Percentiles rank a stretch among this genome's conserved stretches.
Conservation (phyloP, 1,284 basidiomycete genomes). For the Tausonia pullulans region DNA sequence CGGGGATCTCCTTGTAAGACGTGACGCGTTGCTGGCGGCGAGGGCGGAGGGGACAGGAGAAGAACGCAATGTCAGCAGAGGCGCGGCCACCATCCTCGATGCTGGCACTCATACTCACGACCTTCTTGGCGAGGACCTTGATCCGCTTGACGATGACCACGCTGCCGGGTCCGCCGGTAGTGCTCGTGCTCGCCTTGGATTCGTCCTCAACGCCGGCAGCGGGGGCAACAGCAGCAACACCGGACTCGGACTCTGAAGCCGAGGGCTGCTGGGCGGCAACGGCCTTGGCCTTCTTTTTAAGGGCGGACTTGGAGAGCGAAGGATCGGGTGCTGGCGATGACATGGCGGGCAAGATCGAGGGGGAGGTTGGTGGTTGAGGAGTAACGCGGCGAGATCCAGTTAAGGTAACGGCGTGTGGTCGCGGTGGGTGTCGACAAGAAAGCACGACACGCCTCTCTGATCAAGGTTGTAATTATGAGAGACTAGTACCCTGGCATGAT, state of each 20-base stretch:
- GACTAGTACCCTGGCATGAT: no score
- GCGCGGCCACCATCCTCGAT: neutral
- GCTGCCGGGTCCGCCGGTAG: neutral
- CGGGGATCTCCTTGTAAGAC: constrained; percentile 11
- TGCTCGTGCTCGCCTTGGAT: neutral
- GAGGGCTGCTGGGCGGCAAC: neutral
- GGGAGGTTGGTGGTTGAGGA: no score
- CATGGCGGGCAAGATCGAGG: no score
- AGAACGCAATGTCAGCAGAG: neutral
- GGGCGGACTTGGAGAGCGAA: neutral
- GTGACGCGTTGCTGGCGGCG: constrained; percentile 7
- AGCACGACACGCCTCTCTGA: no score
- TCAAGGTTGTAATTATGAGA: no score
- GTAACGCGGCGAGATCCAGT: no score
- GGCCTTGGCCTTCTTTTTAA: neutral
- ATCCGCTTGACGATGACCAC: constrained; percentile 5
- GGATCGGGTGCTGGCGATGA: neutral
- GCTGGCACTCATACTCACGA: neutral
- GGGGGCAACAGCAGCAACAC: neutral
- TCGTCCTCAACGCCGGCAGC: neutral
- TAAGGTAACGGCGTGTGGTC: no score
- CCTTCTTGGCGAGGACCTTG: constrained; percentile 12
- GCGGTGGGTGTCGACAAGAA: no score
- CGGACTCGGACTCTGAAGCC: neutral
- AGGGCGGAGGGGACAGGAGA: neutral